Evolutionary conservation across 306 rosid species (phyloP), one percentile per base, ranked within the genome.

Genomic region (Cucumis cinereus): DNA sequence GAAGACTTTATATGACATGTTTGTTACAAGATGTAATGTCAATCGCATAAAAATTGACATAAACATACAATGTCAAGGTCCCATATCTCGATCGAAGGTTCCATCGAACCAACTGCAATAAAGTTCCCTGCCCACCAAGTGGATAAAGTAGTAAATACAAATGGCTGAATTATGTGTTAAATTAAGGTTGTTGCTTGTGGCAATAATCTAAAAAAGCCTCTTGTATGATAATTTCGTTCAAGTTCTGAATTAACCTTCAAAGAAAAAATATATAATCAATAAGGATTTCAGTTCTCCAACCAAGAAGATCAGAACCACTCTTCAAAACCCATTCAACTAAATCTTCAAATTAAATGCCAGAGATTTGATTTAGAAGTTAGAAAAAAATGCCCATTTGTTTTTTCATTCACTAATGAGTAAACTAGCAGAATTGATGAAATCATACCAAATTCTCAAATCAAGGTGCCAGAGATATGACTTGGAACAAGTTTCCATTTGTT

Each of bases 71-170:
- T 83, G 81, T 93, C 97, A 82, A 93, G 97, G 86, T 93, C 96
- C 96, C 96, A 93, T 77, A 93, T 91, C 87, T 93, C 97, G 41
- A 91, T 91, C 67, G 89, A 76, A 58, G 97, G 97, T 70, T 87
- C 94, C 98, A 93, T 91, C 69, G 96, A 82, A 73, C 96, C 96
- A 81, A 91, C 96, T 63, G 94, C 96, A 78, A 91, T 52, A 77
- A 91, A 91, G 77, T 87, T 93, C 71, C 98, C 98, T 91, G 90
- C 4, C 4, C 41, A 77, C 55, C 50, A 47, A 30, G 64, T 19
- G 75, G 45, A 88, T 74, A 81, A 60, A 40, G 75, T 62, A 40
- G 79, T 74, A 35, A 73, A 73, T 47, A 19, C 56, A 81, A 70
- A 23, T 43, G 16, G 36, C 52, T 45, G 52, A 45, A 45, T 13